Conservation (phyloP, 371 early-diverging fungal genomes). For the Funneliformis caledonium region DNA sequence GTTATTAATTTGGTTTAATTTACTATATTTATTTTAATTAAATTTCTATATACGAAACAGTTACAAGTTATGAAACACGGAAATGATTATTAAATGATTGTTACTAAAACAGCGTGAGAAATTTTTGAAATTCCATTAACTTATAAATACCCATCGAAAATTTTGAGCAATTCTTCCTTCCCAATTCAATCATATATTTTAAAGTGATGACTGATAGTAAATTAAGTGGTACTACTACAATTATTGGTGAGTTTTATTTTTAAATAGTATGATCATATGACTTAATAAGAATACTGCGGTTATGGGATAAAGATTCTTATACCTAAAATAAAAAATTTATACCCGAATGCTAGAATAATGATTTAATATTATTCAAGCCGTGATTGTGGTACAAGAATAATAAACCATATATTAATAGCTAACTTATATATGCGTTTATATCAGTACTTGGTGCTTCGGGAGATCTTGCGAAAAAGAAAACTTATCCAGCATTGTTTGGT, state of each 20-base stretch:
- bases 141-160: neutral
- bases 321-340: too few species aligned
- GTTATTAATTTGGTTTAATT: too few species aligned
- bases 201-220: neutral
- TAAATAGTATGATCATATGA: too few species aligned
- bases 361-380: too few species aligned
- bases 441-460: conserved; percentile 91
- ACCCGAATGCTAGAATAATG: too few species aligned
- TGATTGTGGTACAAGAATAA: too few species aligned
- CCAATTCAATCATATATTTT: neutral
- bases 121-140: neutral
- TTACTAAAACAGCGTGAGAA: neutral
- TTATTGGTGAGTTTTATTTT: neutral
- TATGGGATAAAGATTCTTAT: too few species aligned
- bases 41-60: too few species aligned
- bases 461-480: conserved; percentile 97
- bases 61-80: too few species aligned
- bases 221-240: neutral
- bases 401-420: too few species aligned
- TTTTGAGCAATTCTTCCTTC: neutral
- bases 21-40: too few species aligned
- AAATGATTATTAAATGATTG: neutral
- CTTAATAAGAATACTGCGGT: too few species aligned
- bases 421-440: neutral
- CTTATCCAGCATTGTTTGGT: conserved; percentile 95